Evolutionary conservation across 2,329 filamentous ascomycete genomes (phyloP).

Genomic region (Epichloe amarillans): DNA sequence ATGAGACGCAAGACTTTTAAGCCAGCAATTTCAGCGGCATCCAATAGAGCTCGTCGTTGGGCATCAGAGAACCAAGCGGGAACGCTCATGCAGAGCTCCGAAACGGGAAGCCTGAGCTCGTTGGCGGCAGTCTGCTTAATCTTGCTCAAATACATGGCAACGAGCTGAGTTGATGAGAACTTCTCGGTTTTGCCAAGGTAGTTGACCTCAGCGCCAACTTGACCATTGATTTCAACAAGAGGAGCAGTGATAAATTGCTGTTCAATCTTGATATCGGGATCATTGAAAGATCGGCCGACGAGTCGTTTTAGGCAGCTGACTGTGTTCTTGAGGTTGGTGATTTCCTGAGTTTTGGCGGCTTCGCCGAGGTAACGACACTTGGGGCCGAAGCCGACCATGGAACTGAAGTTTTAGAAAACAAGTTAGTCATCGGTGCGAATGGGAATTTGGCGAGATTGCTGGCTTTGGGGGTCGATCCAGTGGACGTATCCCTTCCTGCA

Average conservation of each 20-base stretch:
- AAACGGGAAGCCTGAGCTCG: constrained; percentile 83
- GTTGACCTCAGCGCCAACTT: constrained; percentile 85
- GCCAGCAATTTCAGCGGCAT: constrained; percentile 85
- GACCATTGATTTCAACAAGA: constrained; percentile 81
- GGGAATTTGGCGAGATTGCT: neutral
- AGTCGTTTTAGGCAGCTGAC: constrained; percentile 87
- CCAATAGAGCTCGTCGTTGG: constrained; percentile 78
- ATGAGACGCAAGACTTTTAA: constrained; percentile 87
- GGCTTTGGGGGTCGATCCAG: too few relatives aligned
- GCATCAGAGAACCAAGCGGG: constrained; percentile 95
- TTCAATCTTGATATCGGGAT: constrained; percentile 88
- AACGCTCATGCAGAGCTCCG: constrained; percentile 86
- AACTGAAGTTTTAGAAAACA: constrained; percentile 37
- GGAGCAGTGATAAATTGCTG: constrained; percentile 78
- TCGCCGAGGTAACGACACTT: constrained; percentile 92
- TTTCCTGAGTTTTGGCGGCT: constrained; percentile 94
- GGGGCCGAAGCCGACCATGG: constrained; percentile 87
- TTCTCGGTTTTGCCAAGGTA: constrained; percentile 92
- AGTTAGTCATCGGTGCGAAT: neutral
- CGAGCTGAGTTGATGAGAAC: constrained; percentile 88
- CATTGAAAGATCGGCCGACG: constrained; percentile 70
- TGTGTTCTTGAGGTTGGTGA: constrained; percentile 99
- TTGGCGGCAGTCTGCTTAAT: constrained; percentile 76
- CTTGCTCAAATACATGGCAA: constrained; percentile 92
- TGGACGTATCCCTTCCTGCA: neutral